Base-by-base conservation (phyloP, 2,329 filamentous ascomycete species). In the Lachnellula occidentalis region DNA sequence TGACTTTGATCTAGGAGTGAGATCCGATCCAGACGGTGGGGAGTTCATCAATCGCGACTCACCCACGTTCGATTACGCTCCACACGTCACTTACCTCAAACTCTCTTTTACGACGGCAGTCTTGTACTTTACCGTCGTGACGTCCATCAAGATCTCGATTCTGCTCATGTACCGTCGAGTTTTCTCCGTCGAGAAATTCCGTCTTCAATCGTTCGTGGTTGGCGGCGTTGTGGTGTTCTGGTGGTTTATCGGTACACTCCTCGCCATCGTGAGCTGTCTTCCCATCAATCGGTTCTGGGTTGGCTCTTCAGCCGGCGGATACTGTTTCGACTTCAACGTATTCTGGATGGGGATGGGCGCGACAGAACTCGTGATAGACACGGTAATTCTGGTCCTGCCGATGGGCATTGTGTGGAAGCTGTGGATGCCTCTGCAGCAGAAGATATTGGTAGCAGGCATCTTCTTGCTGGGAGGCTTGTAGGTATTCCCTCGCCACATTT, bases 381-480 rank as follows among this genome's bases (percentile, higher is more conserved):
- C 42, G 5, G 24, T 45, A 17, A 51, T 51, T 17, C 24, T 51
- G 15, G 21, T 45, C n/a, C 7, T 51, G 11, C 49, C 49, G 7
- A 8, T 51, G 12, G 22, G 49, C 15, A 51, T 51, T 17, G 19
- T 51, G 15, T 6, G 37, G n/a, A 19, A 34, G 19, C 41, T 51
- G 17, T 34, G 31, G 19, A 34, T 51, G 41, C 12, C n/a, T 5
- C 49, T n/a, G 19, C 39, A 43, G 24, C 37, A 51, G 21, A 51
- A 51, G 15, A 15, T 51, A 8, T 21, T 45, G 19, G 31, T 51
- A 7, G 27, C 31, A 6, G 49, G 24, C n/a, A 37, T 51, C n/a
- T 51, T 51, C 49, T 24, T 51, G 15, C 49, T 51, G 15, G 49
- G 49, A 36, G 49, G 37, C 37, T 51, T 51, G 49, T 51, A 51